Evolutionary conservation across 1,284 basidiomycete genomes (phyloP), one percentile per base, ranked within the genome.

Genomic region (Marasmius oreades): DNA sequence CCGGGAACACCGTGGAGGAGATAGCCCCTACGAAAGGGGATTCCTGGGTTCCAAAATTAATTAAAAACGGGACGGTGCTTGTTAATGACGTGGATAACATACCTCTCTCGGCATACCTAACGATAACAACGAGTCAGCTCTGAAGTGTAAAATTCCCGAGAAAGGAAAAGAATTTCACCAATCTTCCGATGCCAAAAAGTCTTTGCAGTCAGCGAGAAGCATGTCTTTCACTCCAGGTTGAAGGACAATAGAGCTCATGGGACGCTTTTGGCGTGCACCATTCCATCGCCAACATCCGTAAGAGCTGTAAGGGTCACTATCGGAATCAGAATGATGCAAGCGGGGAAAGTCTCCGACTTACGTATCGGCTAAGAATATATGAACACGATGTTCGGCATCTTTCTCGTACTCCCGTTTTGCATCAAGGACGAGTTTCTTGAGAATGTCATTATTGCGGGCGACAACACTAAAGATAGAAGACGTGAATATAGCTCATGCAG

Each of bases 221-320:
- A 92, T 92, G 66, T 93, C 90, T 66, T 93, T 93, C 20, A 92
- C 88, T 45, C 88, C 88, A 5, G 88, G 88, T 63, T 91, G 88
- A 16, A 93, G 78, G 16, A 92, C 90, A 60, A 93, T 92, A 11
- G 90, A 92, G 63, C 86, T 90, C 88, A 92, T 87, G 0, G 90
- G 90, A 42, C 90, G 80, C 69, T 92, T 92, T 63, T 91, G 89
- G 52, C 89, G 80, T 10, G 90, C 89, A 47, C 90, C 90, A 66
- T 90, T 92, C 87, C 88, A 92, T 56, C 89, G 77, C 90, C 90
- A 92, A 64, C 85, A 85, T 2, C 79, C 80, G 64, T 88, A 88
- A 11, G 85, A 81, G 42, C 85, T 88, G 62, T 24, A 18, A 50
- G 39, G 33, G 51, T 46, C 36, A 54, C 44, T 23, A 55, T 55